Conservation (phyloP, 1,284 basidiomycete genomes). For the Microbotryum intermedium region DNA sequence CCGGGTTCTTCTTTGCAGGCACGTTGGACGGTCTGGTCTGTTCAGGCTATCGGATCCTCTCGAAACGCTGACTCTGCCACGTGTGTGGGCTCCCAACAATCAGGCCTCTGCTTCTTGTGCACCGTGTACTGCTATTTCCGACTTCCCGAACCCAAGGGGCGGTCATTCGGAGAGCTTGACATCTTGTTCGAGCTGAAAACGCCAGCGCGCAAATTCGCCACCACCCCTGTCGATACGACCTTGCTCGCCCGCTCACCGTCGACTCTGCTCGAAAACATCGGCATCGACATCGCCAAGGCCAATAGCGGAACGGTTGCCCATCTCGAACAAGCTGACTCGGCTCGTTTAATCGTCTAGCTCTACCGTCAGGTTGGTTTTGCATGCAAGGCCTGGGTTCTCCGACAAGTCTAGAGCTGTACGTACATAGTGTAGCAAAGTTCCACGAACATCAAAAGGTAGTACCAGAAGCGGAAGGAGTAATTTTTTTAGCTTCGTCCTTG, state of each 20-base stretch:
- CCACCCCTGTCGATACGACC: slow-evolving; percentile 22
- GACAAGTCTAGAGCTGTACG: too few relatives aligned
- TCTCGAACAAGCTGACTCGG: too few relatives aligned
- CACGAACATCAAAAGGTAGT: too few relatives aligned
- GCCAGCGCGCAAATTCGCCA: slow-evolving; percentile 32
- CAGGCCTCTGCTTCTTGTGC: slow-evolving; percentile 21
- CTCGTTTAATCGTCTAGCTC: too few relatives aligned
- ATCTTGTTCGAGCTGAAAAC: slow-evolving; percentile 29
- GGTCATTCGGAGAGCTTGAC: slow-evolving; percentile 28
- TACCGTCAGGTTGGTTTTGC: too few relatives aligned
- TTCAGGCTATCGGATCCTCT: too few relatives aligned
- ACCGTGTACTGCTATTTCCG: slow-evolving; percentile 38
- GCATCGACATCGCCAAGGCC: not conserved
- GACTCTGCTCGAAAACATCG: not conserved
- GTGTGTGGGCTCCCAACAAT: too few relatives aligned
- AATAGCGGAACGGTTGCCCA: not conserved
- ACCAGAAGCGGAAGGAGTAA: too few relatives aligned
- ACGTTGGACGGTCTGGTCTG: too few relatives aligned
- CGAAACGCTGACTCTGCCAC: not conserved
- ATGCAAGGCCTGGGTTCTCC: too few relatives aligned
- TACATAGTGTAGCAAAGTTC: too few relatives aligned
- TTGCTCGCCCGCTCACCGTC: slow-evolving; percentile 6
- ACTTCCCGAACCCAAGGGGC: slow-evolving; percentile 41
- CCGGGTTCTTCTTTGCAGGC: slow-evolving; percentile 41
- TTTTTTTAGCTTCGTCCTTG: too few relatives aligned